phyloP scores from a whole-genome alignment of 2,329 filamentous ascomycete genomes.

The Hyphodiscus sp. region DNA sequence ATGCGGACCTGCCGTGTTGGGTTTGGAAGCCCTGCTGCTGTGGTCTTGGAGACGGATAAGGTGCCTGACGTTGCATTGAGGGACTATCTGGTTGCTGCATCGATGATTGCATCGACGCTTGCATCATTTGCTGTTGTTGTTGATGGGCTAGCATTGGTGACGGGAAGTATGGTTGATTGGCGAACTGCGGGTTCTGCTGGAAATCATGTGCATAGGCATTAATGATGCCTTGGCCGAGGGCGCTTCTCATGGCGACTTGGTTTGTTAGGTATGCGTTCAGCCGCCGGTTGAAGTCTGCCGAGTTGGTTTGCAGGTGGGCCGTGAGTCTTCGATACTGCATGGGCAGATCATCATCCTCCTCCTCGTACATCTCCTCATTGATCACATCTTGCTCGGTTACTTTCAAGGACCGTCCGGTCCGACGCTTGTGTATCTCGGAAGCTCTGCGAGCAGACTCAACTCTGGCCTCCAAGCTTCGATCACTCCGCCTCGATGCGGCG shows the following conservation, averaged over 20 bases:
- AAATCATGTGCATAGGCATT: conserved; percentile 30
- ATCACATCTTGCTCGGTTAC: conserved; percentile 82
- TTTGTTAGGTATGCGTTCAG: conserved; percentile 45
- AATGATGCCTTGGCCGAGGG: conserved; percentile 38
- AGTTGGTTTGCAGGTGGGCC: conserved; percentile 41
- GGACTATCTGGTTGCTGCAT: conserved; percentile 9
- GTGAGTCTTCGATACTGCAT: conserved; percentile 59
- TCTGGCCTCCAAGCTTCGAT: conserved; percentile 80
- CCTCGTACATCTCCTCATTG: conserved; percentile 94
- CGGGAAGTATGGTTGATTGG: conserved; percentile 11
- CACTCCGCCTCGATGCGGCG: conserved; percentile 79
- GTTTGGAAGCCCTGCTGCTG: conserved; percentile 28
- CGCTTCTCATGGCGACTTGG: conserved; percentile 49
- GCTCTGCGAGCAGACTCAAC: conserved; percentile 82
- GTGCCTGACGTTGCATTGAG: conserved; percentile 34
- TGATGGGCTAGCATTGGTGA: conserved; percentile 24
- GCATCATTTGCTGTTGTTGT: conserved; percentile 16
- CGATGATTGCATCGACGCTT: conserved; percentile 6
- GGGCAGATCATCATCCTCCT: conserved; percentile 78
- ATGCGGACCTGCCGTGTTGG: conserved; percentile 37
- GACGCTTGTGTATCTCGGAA: conserved; percentile 84
- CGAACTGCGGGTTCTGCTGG: conserved; percentile 23
- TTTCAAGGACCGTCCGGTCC: conserved; percentile 74
- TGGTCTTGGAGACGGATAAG: conserved; percentile 33
- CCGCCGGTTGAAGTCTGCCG: conserved; percentile 19